These are phyloP conservation scores for Symbiodinium natans DNA, from an alignment of 73 alveolate genomes.

Conservation along the genomic window DNA sequence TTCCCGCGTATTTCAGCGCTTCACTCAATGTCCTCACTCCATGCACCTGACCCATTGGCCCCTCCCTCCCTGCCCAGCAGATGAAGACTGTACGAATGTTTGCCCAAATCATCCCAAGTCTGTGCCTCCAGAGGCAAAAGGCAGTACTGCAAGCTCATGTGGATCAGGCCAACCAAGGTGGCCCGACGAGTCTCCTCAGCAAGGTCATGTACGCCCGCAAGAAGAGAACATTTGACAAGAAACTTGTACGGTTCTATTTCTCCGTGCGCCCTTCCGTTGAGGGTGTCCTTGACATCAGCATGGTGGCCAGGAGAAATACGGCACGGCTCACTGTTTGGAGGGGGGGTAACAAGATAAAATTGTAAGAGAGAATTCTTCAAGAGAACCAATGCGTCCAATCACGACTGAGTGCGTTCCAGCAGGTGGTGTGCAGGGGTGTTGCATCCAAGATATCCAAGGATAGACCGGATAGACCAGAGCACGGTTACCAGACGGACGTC, in stretches of 20 bases:
- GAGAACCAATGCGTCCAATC: not conserved
- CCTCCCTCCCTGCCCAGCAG: too few species aligned
- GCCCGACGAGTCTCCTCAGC: not conserved
- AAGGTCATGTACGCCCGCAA: not conserved
- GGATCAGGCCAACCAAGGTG: not conserved
- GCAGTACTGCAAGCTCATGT: too few species aligned
- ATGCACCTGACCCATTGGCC: too few species aligned
- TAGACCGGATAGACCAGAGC: not conserved
- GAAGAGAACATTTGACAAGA: not conserved
- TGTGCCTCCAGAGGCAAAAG: too few species aligned
- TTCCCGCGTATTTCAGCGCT: too few species aligned
- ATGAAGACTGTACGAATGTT: too few species aligned
- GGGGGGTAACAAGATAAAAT: too few species aligned
- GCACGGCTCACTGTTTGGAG: not conserved
- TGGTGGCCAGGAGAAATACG: not conserved
- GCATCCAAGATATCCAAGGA: too few species aligned
- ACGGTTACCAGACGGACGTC: slow-evolving; percentile 55
- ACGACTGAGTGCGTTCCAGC: not conserved
- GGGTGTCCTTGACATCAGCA: not conserved
- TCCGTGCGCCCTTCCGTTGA: not conserved
- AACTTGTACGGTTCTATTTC: not conserved
- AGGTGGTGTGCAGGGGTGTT: not conserved
- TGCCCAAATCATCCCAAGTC: too few species aligned
- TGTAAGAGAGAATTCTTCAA: too few species aligned
- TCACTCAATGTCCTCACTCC: too few species aligned